Conservation (phyloP, 2,329 filamentous ascomycete genomes). For the Acephala macrosclerotiorum region DNA sequence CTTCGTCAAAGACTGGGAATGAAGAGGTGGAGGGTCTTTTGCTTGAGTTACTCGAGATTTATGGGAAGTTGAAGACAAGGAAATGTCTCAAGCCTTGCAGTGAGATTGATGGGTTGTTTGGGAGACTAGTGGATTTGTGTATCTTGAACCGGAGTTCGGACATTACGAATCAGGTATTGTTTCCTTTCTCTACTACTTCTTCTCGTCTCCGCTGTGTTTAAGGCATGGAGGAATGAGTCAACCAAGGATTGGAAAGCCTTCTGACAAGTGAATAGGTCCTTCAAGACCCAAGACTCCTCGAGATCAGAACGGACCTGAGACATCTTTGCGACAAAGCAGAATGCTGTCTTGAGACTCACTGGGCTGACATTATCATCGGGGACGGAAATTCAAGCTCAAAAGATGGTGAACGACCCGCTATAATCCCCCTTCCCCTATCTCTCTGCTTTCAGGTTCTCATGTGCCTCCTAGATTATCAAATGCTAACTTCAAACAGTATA, state of each 20-base stretch:
- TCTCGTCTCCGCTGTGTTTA: background rate
- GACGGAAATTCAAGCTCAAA: conserved; percentile 11
- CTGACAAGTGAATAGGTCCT: conserved; percentile 44
- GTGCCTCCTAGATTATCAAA: background rate
- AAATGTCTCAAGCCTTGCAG: conserved; percentile 43
- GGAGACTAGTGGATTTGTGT: conserved; percentile 48
- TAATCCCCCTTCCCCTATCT: background rate
- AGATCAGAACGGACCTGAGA: conserved; percentile 48
- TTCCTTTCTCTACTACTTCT: background rate
- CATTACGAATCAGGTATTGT: conserved; percentile 16
- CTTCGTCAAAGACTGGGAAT: background rate
- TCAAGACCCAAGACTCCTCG: conserved; percentile 41
- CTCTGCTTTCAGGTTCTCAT: background rate
- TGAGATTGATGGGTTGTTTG: conserved; percentile 46
- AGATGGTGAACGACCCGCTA: conserved; percentile 26
- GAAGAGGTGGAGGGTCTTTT: background rate
- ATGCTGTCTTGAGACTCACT: conserved; percentile 53
- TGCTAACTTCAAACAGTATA: conserved; percentile 24
- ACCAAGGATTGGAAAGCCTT: background rate
- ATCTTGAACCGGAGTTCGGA: conserved; percentile 24
- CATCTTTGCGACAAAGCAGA: conserved; percentile 53
- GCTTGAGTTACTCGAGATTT: background rate
- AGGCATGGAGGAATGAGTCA: too few species aligned
- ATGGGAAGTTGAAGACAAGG: background rate
- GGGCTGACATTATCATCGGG: conserved; percentile 48